Percentiles rank a stretch among this genome's conserved stretches.
Evolutionary conservation across 257 asterid genomes (phyloP).

Genomic region (Jacaranda mimosifolia): DNA sequence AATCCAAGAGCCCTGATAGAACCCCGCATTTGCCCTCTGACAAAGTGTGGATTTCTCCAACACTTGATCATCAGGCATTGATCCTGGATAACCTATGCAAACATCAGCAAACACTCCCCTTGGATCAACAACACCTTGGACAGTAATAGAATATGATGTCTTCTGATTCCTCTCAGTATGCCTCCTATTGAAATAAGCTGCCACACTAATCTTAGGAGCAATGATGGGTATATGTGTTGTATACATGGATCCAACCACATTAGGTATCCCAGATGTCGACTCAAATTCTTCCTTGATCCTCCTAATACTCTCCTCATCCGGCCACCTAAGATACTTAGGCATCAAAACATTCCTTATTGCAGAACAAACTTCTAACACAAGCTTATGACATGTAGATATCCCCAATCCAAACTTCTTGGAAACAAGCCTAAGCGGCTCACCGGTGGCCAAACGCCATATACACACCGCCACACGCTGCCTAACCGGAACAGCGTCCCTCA

Average conservation of each 20-base stretch:
- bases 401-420: conserved; percentile 93
- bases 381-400: conserved; percentile 90
- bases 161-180: conserved; percentile 92
- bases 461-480: conserved; percentile 93
- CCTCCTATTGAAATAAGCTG: conserved; percentile 81
- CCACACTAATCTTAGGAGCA: conserved; percentile 89
- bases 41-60: conserved; percentile 82
- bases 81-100: conserved; percentile 95
- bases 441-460: conserved; percentile 97
- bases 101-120: conserved; percentile 81
- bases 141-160: conserved; percentile 88
- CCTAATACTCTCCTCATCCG: conserved; percentile 55
- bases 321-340: conserved; percentile 93
- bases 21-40: conserved; percentile 79
- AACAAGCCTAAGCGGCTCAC: conserved; percentile 90
- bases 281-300: conserved; percentile 61
- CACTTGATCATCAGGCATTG: conserved; percentile 94
- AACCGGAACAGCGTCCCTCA: conserved; percentile 94
- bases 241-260: conserved; percentile 89
- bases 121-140: conserved; percentile 88
- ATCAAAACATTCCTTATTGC: conserved; percentile 85
- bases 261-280: conserved; percentile 69
- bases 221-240: conserved; percentile 91
- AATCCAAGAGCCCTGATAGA: conserved; percentile 73
- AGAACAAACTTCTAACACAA: conserved; percentile 88